Conservation (phyloP, 345 rosid genomes). For the Eucalyptus regnans region DNA sequence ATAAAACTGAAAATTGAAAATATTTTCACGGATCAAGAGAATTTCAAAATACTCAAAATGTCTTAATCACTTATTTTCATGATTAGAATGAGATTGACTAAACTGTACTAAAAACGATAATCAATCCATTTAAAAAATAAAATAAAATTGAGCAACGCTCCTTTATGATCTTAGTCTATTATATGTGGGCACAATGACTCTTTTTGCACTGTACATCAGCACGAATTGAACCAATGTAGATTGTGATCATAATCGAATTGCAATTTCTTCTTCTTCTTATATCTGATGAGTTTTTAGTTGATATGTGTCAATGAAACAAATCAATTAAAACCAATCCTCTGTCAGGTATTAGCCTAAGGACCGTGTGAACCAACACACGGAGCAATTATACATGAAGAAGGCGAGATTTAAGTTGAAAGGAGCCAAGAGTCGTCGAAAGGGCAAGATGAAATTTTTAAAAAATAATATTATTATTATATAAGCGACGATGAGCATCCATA, state of each 20-base stretch:
- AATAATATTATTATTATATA: too few species aligned
- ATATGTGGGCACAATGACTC: background rate
- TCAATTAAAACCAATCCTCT: too few species aligned
- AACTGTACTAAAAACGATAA: accelerated
- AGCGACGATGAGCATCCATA: accelerated
- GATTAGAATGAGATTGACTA: accelerated
- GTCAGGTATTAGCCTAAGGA: background rate
- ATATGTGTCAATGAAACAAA: too few species aligned
- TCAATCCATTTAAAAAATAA: too few species aligned
- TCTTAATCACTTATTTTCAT: background rate
- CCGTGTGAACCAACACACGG: accelerated
- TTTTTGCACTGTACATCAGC: background rate
- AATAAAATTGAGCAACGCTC: accelerated
- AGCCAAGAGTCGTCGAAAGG: accelerated
- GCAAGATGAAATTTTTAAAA: too few species aligned
- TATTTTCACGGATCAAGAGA: background rate
- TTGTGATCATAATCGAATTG: accelerated
- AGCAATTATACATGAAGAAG: background rate
- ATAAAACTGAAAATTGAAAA: background rate
- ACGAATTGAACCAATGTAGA: background rate
- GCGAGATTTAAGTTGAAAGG: background rate
- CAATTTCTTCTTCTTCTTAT: background rate
- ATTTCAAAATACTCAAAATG: background rate
- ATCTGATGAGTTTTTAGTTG: background rate
- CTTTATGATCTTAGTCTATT: accelerated